Percentiles rank a stretch among this genome's conserved stretches.
Conservation (phyloP, 2,329 filamentous ascomycete species). For the Ascochyta pisi region DNA sequence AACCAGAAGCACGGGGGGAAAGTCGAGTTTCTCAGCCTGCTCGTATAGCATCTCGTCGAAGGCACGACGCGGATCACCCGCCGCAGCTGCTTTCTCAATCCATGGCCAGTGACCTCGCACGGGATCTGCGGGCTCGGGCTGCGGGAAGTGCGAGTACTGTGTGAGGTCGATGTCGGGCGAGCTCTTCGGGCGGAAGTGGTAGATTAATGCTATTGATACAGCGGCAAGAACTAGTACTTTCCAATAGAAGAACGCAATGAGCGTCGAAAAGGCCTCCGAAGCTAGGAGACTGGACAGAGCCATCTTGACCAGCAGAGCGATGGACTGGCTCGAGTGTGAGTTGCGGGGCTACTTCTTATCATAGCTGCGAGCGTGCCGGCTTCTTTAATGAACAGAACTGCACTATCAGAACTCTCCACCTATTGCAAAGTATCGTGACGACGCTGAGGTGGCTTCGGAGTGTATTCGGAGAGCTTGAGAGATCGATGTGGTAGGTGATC, state of each 20-base stretch:
- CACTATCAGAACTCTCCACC: not conserved
- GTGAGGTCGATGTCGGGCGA: conserved; percentile 14
- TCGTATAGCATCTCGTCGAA: conserved; percentile 31
- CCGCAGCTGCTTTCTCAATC: conserved; percentile 22
- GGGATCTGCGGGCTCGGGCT: conserved; percentile 24
- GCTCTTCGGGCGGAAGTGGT: not conserved
- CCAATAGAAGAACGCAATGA: not conserved
- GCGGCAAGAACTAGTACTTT: not conserved
- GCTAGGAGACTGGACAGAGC: not conserved
- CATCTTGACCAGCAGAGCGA: not conserved
- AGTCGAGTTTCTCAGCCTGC: conserved; percentile 22
- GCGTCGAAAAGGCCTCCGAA: not conserved
- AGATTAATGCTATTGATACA: not conserved
- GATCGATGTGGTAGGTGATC: conserved; percentile 12
- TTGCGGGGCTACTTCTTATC: not conserved
- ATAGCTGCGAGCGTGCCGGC: not conserved
- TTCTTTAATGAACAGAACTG: not conserved
- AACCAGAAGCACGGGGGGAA: conserved; percentile 25
- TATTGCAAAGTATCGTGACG: conserved; percentile 6
- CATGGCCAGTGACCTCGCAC: conserved; percentile 28
- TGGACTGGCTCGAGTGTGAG: not conserved
- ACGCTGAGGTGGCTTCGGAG: conserved; percentile 7
- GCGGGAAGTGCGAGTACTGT: conserved; percentile 25
- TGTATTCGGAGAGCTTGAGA: conserved; percentile 2
- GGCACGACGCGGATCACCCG: conserved; percentile 22